Percentiles rank a stretch among this genome's conserved stretches.
These are phyloP conservation scores for Pseudocohnilembus persalinus DNA, from an alignment of 169 alveolate species.

Conservation along the genomic window DNA sequence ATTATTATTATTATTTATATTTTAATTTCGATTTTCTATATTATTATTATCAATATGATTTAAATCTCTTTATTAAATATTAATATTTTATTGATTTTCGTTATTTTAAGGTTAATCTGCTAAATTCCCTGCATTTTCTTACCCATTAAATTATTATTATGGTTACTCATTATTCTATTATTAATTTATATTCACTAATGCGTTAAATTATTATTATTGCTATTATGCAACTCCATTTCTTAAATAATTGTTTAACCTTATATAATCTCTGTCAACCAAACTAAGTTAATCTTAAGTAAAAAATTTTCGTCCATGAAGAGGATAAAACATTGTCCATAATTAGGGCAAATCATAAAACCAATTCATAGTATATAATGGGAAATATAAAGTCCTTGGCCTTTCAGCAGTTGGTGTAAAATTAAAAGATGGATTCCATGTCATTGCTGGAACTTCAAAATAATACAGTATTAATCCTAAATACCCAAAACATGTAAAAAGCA, in stretches of 20 bases:
- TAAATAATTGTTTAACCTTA: constrained; percentile 20
- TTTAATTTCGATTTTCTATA: too few relatives aligned
- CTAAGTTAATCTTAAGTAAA: constrained; percentile 10
- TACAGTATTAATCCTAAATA: constrained; percentile 4
- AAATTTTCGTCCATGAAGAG: constrained; percentile 40
- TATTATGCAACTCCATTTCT: background rate
- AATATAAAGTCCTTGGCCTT: constrained; percentile 26
- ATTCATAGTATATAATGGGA: constrained; percentile 29
- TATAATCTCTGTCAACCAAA: constrained; percentile 34
- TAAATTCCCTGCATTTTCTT: too few relatives aligned
- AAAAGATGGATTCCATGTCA: constrained; percentile 27
- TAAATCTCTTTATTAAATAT: too few relatives aligned
- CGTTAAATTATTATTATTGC: background rate
- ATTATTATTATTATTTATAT: too few relatives aligned
- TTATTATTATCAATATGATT: too few relatives aligned
- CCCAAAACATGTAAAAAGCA: background rate
- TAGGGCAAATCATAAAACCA: constrained; percentile 45
- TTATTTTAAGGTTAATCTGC: too few relatives aligned
- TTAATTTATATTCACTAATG: too few relatives aligned
- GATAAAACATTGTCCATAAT: constrained; percentile 50
- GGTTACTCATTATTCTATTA: too few relatives aligned
- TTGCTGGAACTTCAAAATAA: constrained; percentile 38
- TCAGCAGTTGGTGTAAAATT: constrained; percentile 41
- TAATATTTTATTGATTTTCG: too few relatives aligned
- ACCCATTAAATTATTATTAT: too few relatives aligned